These are phyloP conservation scores for Russula dissimulans DNA, from an alignment of 768 basidiomycete species.

Conservation along the genomic window DNA sequence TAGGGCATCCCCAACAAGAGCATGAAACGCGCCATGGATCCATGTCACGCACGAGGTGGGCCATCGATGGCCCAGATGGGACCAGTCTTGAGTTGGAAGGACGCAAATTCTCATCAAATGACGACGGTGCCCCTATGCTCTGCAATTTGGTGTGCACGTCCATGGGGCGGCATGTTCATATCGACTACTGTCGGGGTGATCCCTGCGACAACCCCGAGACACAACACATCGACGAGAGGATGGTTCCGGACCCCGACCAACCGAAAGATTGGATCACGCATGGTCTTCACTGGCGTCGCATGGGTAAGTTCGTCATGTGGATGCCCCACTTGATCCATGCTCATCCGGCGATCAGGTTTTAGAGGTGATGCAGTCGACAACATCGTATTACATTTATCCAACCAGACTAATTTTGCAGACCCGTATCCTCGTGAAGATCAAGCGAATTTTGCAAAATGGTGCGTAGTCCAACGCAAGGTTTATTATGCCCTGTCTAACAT, in stretches of 20 bases:
- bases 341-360: constrained; percentile 33
- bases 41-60: constrained; percentile 51
- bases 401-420: constrained; percentile 27
- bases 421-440: constrained; percentile 53
- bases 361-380: constrained; percentile 30
- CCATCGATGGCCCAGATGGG: constrained; percentile 44
- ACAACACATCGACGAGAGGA: constrained; percentile 35
- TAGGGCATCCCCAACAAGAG: constrained; percentile 51
- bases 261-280: constrained; percentile 51
- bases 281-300: constrained; percentile 45
- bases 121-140: constrained; percentile 55
- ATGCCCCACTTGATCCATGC: constrained; percentile 1
- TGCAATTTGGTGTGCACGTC: constrained; percentile 51
- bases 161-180: constrained; percentile 49
- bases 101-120: constrained; percentile 42
- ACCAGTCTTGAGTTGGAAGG: constrained; percentile 45
- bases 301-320: constrained; percentile 32
- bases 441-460: constrained; percentile 46
- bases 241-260: constrained; percentile 39
- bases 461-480: constrained; percentile 6
- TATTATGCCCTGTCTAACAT: background rate
- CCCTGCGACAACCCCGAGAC: constrained; percentile 37
- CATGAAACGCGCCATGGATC: constrained; percentile 58
- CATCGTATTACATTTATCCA: background rate
- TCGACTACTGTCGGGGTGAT: constrained; percentile 44